Percentiles rank a stretch among this genome's conserved stretches.
These are phyloP conservation scores for Aspergillus mulundensis DNA, from an alignment of 495 filamentous ascomycete species.

Conservation along the genomic window DNA sequence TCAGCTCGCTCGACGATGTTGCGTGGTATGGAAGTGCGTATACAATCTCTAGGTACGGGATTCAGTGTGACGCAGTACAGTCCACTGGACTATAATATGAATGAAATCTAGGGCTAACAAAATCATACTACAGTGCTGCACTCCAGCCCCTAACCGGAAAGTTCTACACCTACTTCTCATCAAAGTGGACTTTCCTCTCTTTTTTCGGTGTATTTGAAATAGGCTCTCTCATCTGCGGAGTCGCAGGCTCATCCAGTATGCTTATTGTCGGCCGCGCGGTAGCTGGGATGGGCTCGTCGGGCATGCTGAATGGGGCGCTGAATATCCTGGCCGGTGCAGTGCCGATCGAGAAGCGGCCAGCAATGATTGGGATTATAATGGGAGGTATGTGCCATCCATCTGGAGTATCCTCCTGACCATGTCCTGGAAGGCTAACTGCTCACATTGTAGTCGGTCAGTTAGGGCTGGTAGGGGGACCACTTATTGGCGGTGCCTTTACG, in stretches of 20 bases:
- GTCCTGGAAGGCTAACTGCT: too few species aligned
- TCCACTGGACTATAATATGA: too few species aligned
- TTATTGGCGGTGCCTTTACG: slow-evolving; percentile 54
- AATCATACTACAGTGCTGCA: too few species aligned
- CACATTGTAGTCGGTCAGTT: slow-evolving; percentile 10
- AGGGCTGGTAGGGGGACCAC: slow-evolving; percentile 46
- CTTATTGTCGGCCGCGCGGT: neutral
- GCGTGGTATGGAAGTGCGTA: slow-evolving; percentile 5
- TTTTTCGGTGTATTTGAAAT: neutral
- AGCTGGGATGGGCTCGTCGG: neutral
- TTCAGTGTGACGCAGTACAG: neutral
- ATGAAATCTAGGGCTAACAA: too few species aligned
- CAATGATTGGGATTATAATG: neutral
- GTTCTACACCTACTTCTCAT: slow-evolving; percentile 1
- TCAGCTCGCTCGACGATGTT: neutral
- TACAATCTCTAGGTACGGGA: neutral
- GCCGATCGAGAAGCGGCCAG: neutral
- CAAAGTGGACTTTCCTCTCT: neutral
- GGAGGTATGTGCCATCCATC: neutral
- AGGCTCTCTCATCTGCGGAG: neutral
- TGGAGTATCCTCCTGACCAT: neutral
- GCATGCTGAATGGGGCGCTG: neutral
- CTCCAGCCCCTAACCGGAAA: neutral
- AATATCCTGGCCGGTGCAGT: neutral
- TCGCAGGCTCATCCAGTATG: neutral